Evolutionary conservation across 2,329 filamentous ascomycete species (phyloP), one percentile per base, ranked within the genome.

Genomic region (Fusarium circinatum): DNA sequence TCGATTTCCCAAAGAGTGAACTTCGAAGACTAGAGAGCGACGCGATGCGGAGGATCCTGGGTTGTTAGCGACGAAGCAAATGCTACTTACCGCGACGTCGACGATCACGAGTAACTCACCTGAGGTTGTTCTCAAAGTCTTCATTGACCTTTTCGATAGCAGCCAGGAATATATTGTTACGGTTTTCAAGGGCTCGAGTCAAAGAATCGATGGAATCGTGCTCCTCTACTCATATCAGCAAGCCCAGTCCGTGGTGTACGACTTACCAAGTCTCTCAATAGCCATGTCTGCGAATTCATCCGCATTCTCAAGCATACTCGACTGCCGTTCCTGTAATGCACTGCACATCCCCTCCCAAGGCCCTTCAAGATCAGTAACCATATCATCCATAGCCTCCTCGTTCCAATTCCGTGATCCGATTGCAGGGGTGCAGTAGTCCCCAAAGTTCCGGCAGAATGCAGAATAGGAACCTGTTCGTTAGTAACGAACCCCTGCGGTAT

Each of bases 381-480:
- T 85, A 4, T 42, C 42, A 3, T 62, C 36, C 6, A 85, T 84
- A 1, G 82, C 82, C 73, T 87, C 84, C 55, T 82, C 76, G 57
- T 88, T 88, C 85, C 85, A 87, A 62, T 83, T 82, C n/a, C 70
- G 81, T 3, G 39, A 45, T 0, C 80, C 80, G 7, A 65, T 71
- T 0, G 48, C 42, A 1, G 8, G 1, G 1, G 84, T 85, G 7
- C 0, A 59, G 56, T 86, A 68, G 13, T 78, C 69, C 1, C 86
- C 86, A 56, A 79, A 84, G 1, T 86, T 78, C 20, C 80, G 76
- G 56, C 84, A 86, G 63, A 86, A 87, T 0, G 85, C 84, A 24
- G 79, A 63, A 57, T 85, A 87, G 2, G 80, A 74, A 9, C 28
- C 78, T 83, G 47, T 56, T 41, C 54, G 7, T 66, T 36, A 71